Base-by-base conservation (phyloP, 306 rosid species). In the Cyamopsis tetragonoloba region DNA sequence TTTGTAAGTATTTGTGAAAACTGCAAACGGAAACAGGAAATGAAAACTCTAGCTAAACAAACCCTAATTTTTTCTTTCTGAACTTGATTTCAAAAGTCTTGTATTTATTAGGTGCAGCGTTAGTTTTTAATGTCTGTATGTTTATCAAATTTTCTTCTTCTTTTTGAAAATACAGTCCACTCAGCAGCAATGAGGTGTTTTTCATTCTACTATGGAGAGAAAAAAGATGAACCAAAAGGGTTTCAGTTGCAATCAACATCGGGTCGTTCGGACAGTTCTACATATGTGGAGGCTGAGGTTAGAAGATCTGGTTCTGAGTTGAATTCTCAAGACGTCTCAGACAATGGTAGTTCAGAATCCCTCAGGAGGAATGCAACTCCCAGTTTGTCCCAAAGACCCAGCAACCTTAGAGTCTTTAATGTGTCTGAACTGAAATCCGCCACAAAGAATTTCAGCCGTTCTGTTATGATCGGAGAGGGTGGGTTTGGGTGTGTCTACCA, bases 401-500 rank as follows among this genome's bases (percentile, higher is more conserved):
- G 89, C 84, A 86, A 85, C 77, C 97, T 95, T 56, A 82, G 83
- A 83, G 87, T 76, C 30, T 95, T 90, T 66, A 82, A 95, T 4
- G 75, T 88, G 43, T 65, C 96, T 23, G 99, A 95, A 81, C 82
- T 95, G 65, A 90, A 75, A 76, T 77, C 83, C 1, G 95, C 90
- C 80, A 95, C 99, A 0, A 90, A 77, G 83, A 90, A 84, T 73
- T 90, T 95, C 61, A 81, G 91, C 58, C 91, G 95, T 57, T 85
- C 99, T 42, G 91, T 50, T 66, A 79, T 88, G 96, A 70, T 90
- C 26, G 99, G 99, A 71, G 99, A 95, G 80, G 99, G 99, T 5
- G 99, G 99, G 5, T 95, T 95, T 31, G 99, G 99, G 31, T 86
- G 95, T 59, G 99, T 95, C 64, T 95, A 79, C 83, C 84, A 73